Evolutionary conservation across 2,329 filamentous ascomycete genomes (phyloP).

Genomic region (Hypoxylon sp.): DNA sequence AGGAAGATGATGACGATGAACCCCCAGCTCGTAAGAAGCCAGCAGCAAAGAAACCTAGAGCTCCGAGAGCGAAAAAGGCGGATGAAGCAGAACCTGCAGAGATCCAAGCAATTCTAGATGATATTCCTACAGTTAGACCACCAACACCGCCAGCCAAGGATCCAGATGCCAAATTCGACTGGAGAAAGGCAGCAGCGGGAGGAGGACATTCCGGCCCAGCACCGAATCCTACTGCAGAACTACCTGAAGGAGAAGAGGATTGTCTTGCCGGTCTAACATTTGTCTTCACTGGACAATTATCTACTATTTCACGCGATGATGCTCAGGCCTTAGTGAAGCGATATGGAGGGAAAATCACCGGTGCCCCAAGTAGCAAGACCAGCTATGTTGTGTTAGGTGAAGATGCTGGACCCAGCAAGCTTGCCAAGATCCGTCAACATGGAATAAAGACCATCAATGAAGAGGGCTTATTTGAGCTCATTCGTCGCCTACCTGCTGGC

Average conservation of each 20-base stretch:
- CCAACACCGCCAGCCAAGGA: constrained; percentile 85
- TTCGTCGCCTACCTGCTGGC: constrained; percentile 83
- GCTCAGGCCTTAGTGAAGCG: constrained; percentile 89
- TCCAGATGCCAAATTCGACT: constrained; percentile 84
- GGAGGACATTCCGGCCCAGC: constrained; percentile 75
- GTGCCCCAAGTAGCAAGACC: constrained; percentile 90
- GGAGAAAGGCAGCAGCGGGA: constrained; percentile 71
- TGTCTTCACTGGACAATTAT: constrained; percentile 92
- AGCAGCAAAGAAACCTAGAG: constrained; percentile 70
- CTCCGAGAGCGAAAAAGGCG: constrained; percentile 74
- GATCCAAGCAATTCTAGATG: constrained; percentile 88
- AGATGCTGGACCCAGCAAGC: constrained; percentile 93
- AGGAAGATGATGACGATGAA: constrained; percentile 70
- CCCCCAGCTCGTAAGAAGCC: constrained; percentile 65
- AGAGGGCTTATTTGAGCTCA: constrained; percentile 89
- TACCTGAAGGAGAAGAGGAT: constrained; percentile 88
- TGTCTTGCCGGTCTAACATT: constrained; percentile 92
- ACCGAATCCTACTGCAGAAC: constrained; percentile 71
- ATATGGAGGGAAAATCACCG: constrained; percentile 92
- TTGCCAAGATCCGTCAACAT: constrained; percentile 84
- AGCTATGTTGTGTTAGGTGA: constrained; percentile 91
- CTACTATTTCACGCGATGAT: constrained; percentile 85
- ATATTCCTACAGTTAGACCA: constrained; percentile 84
- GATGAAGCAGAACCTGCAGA: constrained; percentile 76
- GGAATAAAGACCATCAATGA: constrained; percentile 95